Conservation (phyloP, 2,329 filamentous ascomycete species). For the Chaetomiaceae sp. region DNA sequence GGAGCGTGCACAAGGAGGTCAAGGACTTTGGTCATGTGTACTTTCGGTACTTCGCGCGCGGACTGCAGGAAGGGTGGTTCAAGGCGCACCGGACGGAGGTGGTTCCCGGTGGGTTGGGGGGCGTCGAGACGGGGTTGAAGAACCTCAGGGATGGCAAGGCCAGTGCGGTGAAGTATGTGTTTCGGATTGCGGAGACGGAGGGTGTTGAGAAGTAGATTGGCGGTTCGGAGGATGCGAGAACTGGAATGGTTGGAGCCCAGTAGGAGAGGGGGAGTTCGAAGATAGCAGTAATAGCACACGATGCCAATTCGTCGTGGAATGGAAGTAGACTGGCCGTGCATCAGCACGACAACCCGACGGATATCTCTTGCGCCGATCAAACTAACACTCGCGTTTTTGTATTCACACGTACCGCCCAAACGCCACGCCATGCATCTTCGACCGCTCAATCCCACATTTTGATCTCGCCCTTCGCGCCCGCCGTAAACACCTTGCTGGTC, state of each 20-base stretch:
- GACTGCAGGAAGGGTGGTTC: conserved; percentile 43
- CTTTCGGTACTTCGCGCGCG: conserved; percentile 32
- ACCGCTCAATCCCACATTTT: conserved; percentile 78
- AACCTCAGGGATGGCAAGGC: conserved; percentile 55
- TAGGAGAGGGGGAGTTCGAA: too few species aligned
- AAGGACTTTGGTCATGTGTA: conserved; percentile 31
- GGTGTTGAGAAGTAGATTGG: conserved; percentile 13
- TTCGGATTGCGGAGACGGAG: conserved; percentile 34
- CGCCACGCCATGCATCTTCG: not conserved
- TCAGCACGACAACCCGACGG: too few species aligned
- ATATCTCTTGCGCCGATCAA: too few species aligned
- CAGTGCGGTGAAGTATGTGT: conserved; percentile 60
- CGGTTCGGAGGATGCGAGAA: not conserved
- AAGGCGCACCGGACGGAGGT: conserved; percentile 45
- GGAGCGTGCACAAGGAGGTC: conserved; percentile 28
- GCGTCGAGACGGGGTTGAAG: conserved; percentile 36
- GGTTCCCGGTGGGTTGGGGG: conserved; percentile 34
- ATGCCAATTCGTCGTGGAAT: too few species aligned
- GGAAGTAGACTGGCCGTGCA: too few species aligned
- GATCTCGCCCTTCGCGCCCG: conserved; percentile 80
- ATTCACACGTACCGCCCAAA: not conserved
- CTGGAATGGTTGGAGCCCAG: not conserved
- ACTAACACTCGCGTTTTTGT: not conserved
- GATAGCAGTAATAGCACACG: not conserved
- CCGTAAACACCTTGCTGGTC: conserved; percentile 87